Conservation (phyloP, 1,284 basidiomycete genomes). For the Apiotrichum montevideense region DNA sequence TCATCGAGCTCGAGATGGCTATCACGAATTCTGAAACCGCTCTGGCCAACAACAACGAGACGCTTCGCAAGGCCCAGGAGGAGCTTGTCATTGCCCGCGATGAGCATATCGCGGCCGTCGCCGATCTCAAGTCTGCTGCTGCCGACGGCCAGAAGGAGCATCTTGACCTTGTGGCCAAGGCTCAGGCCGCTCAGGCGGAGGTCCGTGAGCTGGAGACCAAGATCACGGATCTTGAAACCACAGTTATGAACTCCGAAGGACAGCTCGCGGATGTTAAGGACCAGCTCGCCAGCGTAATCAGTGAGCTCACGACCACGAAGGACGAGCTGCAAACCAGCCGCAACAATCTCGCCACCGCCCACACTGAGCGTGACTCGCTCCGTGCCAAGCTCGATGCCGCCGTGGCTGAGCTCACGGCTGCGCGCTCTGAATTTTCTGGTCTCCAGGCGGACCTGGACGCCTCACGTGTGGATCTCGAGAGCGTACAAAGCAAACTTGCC, state of each 20-base stretch:
- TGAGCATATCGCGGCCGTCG: background rate
- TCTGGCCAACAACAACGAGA: background rate
- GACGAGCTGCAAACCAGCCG: background rate
- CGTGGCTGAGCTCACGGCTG: background rate
- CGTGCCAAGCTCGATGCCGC: background rate
- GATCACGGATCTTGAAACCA: constrained; percentile 37
- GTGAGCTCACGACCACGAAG: background rate
- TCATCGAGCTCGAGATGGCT: background rate
- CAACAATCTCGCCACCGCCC: background rate
- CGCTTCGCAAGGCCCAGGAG: background rate
- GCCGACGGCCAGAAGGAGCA: background rate
- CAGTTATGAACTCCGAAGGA: background rate
- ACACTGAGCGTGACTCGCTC: background rate
- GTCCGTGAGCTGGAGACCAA: constrained; percentile 89
- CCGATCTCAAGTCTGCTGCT: background rate
- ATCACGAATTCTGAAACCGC: background rate
- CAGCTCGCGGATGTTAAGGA: background rate
- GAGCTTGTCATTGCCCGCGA: background rate
- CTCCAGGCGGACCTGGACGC: background rate
- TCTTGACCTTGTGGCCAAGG: background rate
- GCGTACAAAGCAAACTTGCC: background rate
- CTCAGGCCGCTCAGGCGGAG: background rate
- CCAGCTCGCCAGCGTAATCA: background rate
- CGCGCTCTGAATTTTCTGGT: background rate
- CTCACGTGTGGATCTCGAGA: background rate